Conservation (phyloP, 306 rosid species). For the Pueraria montana region DNA sequence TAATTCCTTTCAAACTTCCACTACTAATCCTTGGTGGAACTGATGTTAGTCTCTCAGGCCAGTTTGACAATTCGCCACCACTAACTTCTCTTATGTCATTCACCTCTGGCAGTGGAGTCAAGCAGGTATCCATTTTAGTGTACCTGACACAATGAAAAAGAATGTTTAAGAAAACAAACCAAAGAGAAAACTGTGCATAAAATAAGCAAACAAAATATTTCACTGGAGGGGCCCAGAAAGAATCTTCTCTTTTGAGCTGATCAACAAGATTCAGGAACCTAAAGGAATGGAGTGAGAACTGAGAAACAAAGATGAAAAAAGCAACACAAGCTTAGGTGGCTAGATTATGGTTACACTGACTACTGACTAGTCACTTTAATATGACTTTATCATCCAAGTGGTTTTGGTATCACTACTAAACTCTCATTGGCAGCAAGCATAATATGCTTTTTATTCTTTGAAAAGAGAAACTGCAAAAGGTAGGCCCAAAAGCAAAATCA, state of each 20-base stretch:
- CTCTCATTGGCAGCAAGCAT: constrained; percentile 50
- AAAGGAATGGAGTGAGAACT: constrained; percentile 40
- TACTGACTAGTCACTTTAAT: constrained; percentile 41
- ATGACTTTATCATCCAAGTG: constrained; percentile 51
- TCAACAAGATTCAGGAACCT: constrained; percentile 31
- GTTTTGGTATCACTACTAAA: constrained; percentile 76
- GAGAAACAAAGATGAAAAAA: constrained; percentile 45
- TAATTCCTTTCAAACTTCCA: constrained; percentile 73
- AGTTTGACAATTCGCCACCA: constrained; percentile 76
- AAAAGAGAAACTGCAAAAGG: constrained; percentile 39
- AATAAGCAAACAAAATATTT: not conserved
- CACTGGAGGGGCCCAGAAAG: constrained; percentile 27
- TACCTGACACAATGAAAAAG: constrained; percentile 59
- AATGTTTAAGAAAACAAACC: constrained; percentile 9
- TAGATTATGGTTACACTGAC: constrained; percentile 28
- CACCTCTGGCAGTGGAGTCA: constrained; percentile 87
- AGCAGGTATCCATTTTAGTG: constrained; percentile 82
- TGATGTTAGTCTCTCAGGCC: constrained; percentile 84
- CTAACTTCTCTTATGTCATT: constrained; percentile 61
- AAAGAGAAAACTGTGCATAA: not conserved
- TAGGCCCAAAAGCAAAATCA: constrained; percentile 19
- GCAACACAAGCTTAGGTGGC: constrained; percentile 15
- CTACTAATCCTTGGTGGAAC: constrained; percentile 88
- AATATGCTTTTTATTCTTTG: constrained; percentile 27
- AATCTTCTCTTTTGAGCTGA: constrained; percentile 37